These are phyloP conservation scores for Dalbergia cultrata DNA, from an alignment of 306 rosid genomes.

Conservation along the genomic window DNA sequence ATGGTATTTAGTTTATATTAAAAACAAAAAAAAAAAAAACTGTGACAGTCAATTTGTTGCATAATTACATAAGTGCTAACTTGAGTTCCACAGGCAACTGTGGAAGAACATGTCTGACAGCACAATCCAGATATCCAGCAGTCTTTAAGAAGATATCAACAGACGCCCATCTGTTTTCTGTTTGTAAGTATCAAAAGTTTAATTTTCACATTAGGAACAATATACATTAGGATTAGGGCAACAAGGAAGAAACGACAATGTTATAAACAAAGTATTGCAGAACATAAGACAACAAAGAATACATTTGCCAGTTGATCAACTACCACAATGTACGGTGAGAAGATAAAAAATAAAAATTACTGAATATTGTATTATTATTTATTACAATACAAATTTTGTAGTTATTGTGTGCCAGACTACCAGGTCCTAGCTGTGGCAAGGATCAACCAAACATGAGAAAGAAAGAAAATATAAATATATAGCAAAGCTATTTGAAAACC, in stretches of 20 bases:
- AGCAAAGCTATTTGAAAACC: background rate
- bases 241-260: constrained; percentile 13
- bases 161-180: constrained; percentile 90
- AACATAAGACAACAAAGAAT: constrained; percentile 13
- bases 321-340: background rate
- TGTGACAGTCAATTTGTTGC: constrained; percentile 7
- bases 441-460: constrained; percentile 20
- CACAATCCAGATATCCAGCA: constrained; percentile 96
- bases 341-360: background rate
- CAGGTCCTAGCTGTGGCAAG: constrained; percentile 10
- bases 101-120: constrained; percentile 90
- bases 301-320: background rate
- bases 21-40: background rate
- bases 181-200: constrained; percentile 44
- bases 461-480: constrained; percentile 9
- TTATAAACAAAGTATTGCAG: constrained; percentile 14
- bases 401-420: background rate
- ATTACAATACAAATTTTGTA: constrained; percentile 1
- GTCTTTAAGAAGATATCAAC: constrained; percentile 91
- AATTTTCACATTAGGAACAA: constrained; percentile 12
- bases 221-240: constrained; percentile 24
- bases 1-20: constrained; percentile 24
- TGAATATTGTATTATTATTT: background rate
- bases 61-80: constrained; percentile 55
- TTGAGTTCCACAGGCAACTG: constrained; percentile 85